Evolutionary conservation across 805 yeast species (phyloP), one percentile per base, ranked within the genome.

Genomic region (Debaryomyces castellii): DNA sequence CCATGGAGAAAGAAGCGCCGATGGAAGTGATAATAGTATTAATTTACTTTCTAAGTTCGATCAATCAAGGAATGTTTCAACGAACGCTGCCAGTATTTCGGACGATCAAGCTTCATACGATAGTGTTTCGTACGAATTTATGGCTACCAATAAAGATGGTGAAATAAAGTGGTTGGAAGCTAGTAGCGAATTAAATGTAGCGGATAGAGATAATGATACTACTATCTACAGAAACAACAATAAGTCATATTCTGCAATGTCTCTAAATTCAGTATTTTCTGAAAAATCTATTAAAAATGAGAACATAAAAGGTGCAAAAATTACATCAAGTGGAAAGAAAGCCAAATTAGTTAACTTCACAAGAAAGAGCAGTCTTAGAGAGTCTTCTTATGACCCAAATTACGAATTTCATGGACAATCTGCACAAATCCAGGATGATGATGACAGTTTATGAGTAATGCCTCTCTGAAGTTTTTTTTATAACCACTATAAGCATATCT

Each of bases 341-440:
- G 77, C 77, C 10, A 75, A 76, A 54, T 60, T 76, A 44, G 78
- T 76, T 34, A 74, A 76, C 40, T 75, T 76, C 48, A 73, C 77
- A 4, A 60, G 78, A 51, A 69, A 69, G 51, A 73, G 72, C 8
- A 66, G 76, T 47, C 59, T 72, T 47, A 58, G 68, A 46, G 72
- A 72, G 43, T 63, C 71, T n/a, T 64, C 74, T 1, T 64, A 67
- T 39, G 67, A 63, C 35, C 65, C 64, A 16, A 54, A 58, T 39
- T 51, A 60, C 17, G 57, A 52, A 11, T 57, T 59, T 34, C 60
- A 58, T 33, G 76, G 67, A 11, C 64, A 69, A 47, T 48, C 60
- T 4, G 76, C 69, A 5, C 66, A 60, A 48, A 64, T 71, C 30
- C 64, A 59, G 38, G 60, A 66, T 33, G 57, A 55, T 35, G 73